phyloP scores from a whole-genome alignment of 768 basidiomycete genomes.

The Stropharia rugosoannulata region DNA sequence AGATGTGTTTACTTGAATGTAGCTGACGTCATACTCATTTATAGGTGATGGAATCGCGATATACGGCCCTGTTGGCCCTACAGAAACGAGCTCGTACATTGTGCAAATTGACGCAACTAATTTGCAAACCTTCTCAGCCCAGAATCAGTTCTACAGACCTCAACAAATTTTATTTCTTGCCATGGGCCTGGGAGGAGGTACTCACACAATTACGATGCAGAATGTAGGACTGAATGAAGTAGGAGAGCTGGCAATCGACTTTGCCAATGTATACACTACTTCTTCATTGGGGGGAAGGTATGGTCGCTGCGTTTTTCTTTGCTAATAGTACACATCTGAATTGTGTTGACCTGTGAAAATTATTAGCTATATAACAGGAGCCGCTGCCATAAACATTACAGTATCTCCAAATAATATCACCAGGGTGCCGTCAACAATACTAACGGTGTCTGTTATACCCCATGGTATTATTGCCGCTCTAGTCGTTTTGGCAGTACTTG shows the following conservation, averaged over 20 bases:
- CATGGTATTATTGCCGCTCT: constrained; percentile 13
- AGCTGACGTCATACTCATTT: background rate
- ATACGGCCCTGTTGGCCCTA: background rate
- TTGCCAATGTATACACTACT: constrained; percentile 20
- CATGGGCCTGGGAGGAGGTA: constrained; percentile 15
- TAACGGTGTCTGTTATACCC: background rate
- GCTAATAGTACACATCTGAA: no score
- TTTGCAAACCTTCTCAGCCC: constrained; percentile 5
- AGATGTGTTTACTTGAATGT: no score
- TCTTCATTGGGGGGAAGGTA: constrained; percentile 21
- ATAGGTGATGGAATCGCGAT: background rate
- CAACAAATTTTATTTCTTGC: constrained; percentile 17
- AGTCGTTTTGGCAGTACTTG: constrained; percentile 11
- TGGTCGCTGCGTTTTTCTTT: background rate
- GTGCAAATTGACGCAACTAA: constrained; percentile 12
- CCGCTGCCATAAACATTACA: no score
- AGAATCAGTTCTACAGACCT: constrained; percentile 13
- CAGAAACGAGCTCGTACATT: background rate
- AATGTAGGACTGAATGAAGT: background rate
- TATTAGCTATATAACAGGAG: no score
- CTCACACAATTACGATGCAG: constrained; percentile 11
- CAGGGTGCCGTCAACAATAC: no score
- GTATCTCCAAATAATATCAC: no score
- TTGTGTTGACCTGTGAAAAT: no score
- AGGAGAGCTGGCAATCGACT: constrained; percentile 19